A percentile compares a stretch with the other conserved stretches of the same genome.
Evolutionary conservation across 2,329 filamentous ascomycete genomes (phyloP).

Genomic region (Fusarium sp.): DNA sequence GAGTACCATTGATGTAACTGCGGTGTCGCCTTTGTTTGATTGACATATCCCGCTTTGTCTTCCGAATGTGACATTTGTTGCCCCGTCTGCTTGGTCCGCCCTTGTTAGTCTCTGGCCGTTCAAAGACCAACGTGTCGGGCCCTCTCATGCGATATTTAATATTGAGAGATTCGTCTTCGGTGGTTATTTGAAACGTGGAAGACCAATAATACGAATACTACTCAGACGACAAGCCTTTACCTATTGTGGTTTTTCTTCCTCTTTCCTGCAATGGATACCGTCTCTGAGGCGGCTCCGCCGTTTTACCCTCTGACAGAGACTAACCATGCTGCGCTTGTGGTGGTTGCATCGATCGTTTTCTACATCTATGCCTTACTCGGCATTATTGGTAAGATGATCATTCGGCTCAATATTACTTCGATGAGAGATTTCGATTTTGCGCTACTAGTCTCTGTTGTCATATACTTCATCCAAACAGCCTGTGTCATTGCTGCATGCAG

Average conservation of each 20-base stretch:
- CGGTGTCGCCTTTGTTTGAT: background rate
- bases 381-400: conserved; percentile 37
- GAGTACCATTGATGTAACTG: background rate
- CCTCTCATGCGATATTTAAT: background rate
- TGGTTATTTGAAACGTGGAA: background rate
- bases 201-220: background rate
- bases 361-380: conserved; percentile 38
- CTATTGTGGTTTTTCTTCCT: background rate
- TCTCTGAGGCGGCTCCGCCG: conserved; percentile 28
- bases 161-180: background rate
- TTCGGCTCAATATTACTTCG: conserved; percentile 41
- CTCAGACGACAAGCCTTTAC: background rate
- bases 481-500: conserved; percentile 37
- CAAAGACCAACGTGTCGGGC: background rate
- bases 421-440: conserved; percentile 37
- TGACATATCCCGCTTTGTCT: background rate
- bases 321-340: conserved; percentile 40
- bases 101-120: background rate
- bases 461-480: conserved; percentile 38
- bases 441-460: conserved; percentile 2
- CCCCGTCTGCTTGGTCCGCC: conserved; percentile 5
- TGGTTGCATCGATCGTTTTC: conserved; percentile 37
- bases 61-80: conserved; percentile 11
- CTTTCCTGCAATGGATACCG: conserved; percentile 22
- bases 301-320: conserved; percentile 38